These are phyloP conservation scores for Leccinum imitatum DNA, from an alignment of 768 basidiomycete genomes.

Conservation along the genomic window DNA sequence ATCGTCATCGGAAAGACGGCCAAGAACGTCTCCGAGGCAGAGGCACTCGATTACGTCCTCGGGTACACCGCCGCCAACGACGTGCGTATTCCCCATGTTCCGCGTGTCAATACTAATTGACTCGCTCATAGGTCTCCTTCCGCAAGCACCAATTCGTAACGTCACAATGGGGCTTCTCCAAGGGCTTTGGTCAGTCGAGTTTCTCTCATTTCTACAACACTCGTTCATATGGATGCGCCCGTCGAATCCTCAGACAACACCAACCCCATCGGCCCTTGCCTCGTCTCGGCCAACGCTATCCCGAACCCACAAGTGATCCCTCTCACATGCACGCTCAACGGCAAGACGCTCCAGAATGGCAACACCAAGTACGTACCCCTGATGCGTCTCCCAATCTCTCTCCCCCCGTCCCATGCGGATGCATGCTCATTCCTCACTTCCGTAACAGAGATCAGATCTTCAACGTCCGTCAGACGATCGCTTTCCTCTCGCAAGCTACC, in stretches of 20 bases:
- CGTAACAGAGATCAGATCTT: slow-evolving; percentile 73
- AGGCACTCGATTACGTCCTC: slow-evolving; percentile 84
- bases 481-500: slow-evolving; percentile 82
- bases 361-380: slow-evolving; percentile 55
- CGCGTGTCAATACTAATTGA: neutral
- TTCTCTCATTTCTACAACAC: too few relatives aligned
- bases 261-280: slow-evolving; percentile 75
- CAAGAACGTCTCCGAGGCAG: slow-evolving; percentile 74
- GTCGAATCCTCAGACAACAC: slow-evolving; percentile 30
- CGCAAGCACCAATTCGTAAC: slow-evolving; percentile 77
- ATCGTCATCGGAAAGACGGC: slow-evolving; percentile 82
- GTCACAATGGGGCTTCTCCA: slow-evolving; percentile 87
- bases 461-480: slow-evolving; percentile 69
- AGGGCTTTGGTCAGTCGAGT: slow-evolving; percentile 65
- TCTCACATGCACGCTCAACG: slow-evolving; percentile 68
- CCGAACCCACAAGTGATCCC: slow-evolving; percentile 64
- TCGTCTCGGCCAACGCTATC: slow-evolving; percentile 66
- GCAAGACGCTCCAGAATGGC: slow-evolving; percentile 67
- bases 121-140: slow-evolving; percentile 59
- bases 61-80: slow-evolving; percentile 83
- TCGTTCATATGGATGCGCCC: neutral
- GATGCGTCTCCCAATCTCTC: too few relatives aligned
- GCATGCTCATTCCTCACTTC: neutral
- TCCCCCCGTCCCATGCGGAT: too few relatives aligned
- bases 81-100: slow-evolving; percentile 36